Percentiles rank a stretch among this genome's conserved stretches.
Conservation (phyloP, 1,139 yeast species). For the Suhomyces bribrorum region DNA sequence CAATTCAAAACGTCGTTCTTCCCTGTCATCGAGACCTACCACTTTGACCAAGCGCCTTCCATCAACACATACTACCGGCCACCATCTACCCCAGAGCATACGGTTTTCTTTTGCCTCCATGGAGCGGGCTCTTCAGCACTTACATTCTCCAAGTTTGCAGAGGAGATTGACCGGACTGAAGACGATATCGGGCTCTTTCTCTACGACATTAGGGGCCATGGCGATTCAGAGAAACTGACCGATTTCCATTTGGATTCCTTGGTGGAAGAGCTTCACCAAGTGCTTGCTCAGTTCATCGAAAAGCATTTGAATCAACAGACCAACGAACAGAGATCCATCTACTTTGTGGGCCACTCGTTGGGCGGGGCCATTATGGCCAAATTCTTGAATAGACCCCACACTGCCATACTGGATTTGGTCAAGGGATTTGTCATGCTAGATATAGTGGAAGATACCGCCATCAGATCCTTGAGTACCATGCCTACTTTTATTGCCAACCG, state of each 20-base stretch:
- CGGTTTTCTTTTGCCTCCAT: conserved; percentile 77
- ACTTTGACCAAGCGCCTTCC: conserved; percentile 4
- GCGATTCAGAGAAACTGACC: conserved; percentile 33
- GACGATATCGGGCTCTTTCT: conserved; percentile 58
- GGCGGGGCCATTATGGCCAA: conserved; percentile 86
- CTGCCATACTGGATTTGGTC: conserved; percentile 22
- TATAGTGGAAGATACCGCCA: conserved; percentile 92
- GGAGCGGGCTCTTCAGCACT: conserved; percentile 93
- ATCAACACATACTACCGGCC: conserved; percentile 62
- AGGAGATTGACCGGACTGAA: conserved; percentile 19
- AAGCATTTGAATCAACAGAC: conserved; percentile 14
- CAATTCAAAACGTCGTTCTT: conserved; percentile 10
- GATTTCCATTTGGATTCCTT: conserved; percentile 56
- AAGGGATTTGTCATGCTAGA: conserved; percentile 79
- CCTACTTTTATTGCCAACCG: conserved; percentile 58
- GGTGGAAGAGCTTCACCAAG: conserved; percentile 54
- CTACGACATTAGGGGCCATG: conserved; percentile 87
- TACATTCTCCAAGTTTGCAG: conserved; percentile 64
- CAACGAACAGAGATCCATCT: conserved; percentile 19
- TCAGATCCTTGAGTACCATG: conserved; percentile 68
- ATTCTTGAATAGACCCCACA: conserved; percentile 18
- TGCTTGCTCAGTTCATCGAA: conserved; percentile 43
- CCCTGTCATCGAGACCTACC: conserved; percentile 11
- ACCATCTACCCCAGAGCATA: conserved; percentile 46
- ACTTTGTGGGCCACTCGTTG: conserved; percentile 84